phyloP scores from a whole-genome alignment of 345 rosid species.

The Gossypium mustelinum region DNA sequence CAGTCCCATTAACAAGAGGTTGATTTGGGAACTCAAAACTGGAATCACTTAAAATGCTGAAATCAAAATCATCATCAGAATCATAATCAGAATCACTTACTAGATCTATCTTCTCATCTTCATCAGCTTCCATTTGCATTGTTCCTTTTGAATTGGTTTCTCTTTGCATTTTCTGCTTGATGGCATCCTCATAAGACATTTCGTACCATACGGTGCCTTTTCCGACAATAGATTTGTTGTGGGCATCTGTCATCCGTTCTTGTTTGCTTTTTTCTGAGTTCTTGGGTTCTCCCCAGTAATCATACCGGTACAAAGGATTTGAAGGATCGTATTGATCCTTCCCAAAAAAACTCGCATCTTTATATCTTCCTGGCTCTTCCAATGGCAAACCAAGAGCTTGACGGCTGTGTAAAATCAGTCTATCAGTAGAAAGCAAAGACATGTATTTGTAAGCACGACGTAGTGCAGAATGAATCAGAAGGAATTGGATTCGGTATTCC shows the following conservation, averaged over 20 bases:
- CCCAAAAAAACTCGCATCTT: constrained; percentile 70
- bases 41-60: constrained; percentile 56
- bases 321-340: constrained; percentile 88
- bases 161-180: constrained; percentile 52
- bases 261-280: constrained; percentile 82
- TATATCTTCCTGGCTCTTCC: constrained; percentile 93
- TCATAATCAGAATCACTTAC: constrained; percentile 20
- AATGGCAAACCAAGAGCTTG: constrained; percentile 81
- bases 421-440: neutral
- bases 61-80: constrained; percentile 58
- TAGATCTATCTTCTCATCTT: constrained; percentile 26
- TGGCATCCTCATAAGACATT: constrained; percentile 73
- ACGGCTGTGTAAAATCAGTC: constrained; percentile 44
- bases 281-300: constrained; percentile 96
- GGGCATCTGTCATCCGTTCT: constrained; percentile 63
- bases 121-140: constrained; percentile 26
- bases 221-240: constrained; percentile 84
- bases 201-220: constrained; percentile 77
- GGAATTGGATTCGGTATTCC: neutral
- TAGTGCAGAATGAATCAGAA: neutral
- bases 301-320: constrained; percentile 69
- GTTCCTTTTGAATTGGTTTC: constrained; percentile 39
- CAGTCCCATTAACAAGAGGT: constrained; percentile 78
- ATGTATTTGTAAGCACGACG: neutral
- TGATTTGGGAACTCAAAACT: constrained; percentile 39